Percentiles rank a stretch among this genome's conserved stretches.
These are phyloP conservation scores for Mortierella sp. DNA, from an alignment of 371 early-diverging fungal species.

Conservation along the genomic window DNA sequence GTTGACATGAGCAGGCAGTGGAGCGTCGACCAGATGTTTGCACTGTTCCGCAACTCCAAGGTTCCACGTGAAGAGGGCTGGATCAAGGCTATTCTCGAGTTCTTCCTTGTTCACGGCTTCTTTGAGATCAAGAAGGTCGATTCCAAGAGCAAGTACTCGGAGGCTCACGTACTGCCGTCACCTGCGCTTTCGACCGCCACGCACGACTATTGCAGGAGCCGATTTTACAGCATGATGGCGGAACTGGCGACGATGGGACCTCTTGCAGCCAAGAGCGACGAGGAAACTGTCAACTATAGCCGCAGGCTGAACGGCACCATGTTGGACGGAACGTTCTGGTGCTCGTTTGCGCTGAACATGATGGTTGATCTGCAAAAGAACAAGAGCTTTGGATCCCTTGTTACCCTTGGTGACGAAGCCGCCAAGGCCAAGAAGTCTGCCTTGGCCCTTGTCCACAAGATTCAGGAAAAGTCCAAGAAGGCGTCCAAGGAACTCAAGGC, in stretches of 20 bases:
- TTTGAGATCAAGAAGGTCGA: constrained; percentile 65
- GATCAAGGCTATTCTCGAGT: constrained; percentile 70
- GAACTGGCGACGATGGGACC: constrained; percentile 72
- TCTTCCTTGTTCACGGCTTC: constrained; percentile 79
- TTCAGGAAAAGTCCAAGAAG: constrained; percentile 51
- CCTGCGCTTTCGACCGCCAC: constrained; percentile 68
- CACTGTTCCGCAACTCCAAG: constrained; percentile 74
- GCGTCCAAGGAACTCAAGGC: constrained; percentile 54
- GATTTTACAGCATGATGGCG: constrained; percentile 73
- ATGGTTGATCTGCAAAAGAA: constrained; percentile 61
- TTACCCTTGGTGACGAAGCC: constrained; percentile 40
- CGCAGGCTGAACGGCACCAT: constrained; percentile 66
- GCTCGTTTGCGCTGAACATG: constrained; percentile 62
- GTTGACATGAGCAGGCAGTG: constrained; percentile 75
- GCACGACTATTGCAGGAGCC: constrained; percentile 65
- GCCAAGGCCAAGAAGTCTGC: constrained; percentile 56
- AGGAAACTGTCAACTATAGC: constrained; percentile 54
- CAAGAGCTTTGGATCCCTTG: constrained; percentile 51
- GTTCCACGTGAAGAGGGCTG: constrained; percentile 81
- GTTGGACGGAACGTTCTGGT: constrained; percentile 73
- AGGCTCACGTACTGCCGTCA: constrained; percentile 57
- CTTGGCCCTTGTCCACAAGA: constrained; percentile 59
- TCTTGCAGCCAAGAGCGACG: constrained; percentile 52
- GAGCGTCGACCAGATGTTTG: constrained; percentile 84
- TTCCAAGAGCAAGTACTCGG: constrained; percentile 51